phyloP scores from a whole-genome alignment of 495 filamentous ascomycete species.

The Coniosporium apollinis region DNA sequence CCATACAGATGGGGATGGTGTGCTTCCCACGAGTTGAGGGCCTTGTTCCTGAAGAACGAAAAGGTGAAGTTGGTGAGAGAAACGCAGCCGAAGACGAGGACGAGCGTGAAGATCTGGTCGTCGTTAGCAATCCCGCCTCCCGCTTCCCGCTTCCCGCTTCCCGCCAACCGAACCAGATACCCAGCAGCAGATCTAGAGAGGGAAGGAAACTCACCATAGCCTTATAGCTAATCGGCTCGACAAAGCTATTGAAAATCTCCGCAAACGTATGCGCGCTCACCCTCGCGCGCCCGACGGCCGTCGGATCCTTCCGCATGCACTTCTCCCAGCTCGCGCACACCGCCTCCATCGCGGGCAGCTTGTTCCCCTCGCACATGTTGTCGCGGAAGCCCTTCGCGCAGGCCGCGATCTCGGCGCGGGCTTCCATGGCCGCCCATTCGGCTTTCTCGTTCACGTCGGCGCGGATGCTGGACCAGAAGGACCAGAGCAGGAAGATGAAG shows the following conservation, averaged over 20 bases:
- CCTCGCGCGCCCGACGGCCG: slow-evolving; percentile 45
- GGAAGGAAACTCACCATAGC: slow-evolving; percentile 37
- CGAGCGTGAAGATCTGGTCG: slow-evolving; percentile 36
- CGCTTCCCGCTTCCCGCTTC: neutral
- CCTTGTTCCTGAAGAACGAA: slow-evolving; percentile 24
- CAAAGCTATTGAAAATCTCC: slow-evolving; percentile 58
- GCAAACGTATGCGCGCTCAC: slow-evolving; percentile 65
- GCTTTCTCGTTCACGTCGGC: slow-evolving; percentile 59
- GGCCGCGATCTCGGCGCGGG: slow-evolving; percentile 52
- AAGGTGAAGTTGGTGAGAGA: slow-evolving; percentile 41
- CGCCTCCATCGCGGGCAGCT: slow-evolving; percentile 54
- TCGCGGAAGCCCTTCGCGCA: slow-evolving; percentile 53
- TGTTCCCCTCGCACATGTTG: slow-evolving; percentile 49
- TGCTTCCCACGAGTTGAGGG: no score
- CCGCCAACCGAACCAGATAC: no score
- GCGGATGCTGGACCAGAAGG: slow-evolving; percentile 51
- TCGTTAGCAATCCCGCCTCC: slow-evolving; percentile 1
- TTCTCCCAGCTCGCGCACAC: slow-evolving; percentile 63
- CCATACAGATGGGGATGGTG: no score
- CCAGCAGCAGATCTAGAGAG: no score
- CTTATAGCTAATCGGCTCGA: slow-evolving; percentile 58
- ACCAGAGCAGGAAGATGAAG: slow-evolving; percentile 53
- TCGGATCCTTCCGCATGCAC: slow-evolving; percentile 69
- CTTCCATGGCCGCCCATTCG: slow-evolving; percentile 40
- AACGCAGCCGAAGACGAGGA: slow-evolving; percentile 38